A percentile compares a stretch with the other conserved stretches of the same genome.
phyloP scores from a whole-genome alignment of 176 grass and related monocot genomes.

The Ensete ventricosum region DNA sequence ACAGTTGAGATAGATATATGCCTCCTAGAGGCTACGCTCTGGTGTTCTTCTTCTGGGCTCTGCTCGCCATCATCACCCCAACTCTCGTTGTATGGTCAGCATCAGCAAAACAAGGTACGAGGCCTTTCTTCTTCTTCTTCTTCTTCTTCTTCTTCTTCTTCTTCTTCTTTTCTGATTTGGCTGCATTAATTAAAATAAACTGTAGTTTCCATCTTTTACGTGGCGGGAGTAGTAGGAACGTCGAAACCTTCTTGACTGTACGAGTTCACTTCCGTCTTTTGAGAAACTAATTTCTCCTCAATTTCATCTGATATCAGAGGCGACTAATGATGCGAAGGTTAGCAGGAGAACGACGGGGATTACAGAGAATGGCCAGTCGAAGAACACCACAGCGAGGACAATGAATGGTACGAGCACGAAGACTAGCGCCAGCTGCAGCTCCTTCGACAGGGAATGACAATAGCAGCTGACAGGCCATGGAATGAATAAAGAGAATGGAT shows the following conservation, averaged over 20 bases:
- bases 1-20: neutral
- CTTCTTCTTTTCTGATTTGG: too few species aligned
- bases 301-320: neutral
- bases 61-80: slow-evolving; percentile 19
- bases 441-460: too few species aligned
- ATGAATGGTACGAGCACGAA: neutral
- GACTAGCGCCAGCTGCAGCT: neutral
- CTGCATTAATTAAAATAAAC: too few species aligned
- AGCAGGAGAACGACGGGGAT: neutral
- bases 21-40: slow-evolving; percentile 19
- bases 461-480: too few species aligned
- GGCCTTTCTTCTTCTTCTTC: neutral
- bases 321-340: neutral
- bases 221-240: neutral
- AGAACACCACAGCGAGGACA: neutral
- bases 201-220: too few species aligned
- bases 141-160: too few species aligned
- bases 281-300: neutral
- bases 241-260: too few species aligned
- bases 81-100: slow-evolving; percentile 18
- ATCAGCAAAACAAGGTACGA: slow-evolving; percentile 3
- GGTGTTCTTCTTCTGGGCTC: slow-evolving; percentile 14
- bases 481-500: too few species aligned
- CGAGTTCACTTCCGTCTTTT: neutral
- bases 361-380: neutral